Evolutionary conservation across 208 protist species (phyloP), one percentile per base, ranked within the genome.

Genomic region (Crithidia fasciculata): DNA sequence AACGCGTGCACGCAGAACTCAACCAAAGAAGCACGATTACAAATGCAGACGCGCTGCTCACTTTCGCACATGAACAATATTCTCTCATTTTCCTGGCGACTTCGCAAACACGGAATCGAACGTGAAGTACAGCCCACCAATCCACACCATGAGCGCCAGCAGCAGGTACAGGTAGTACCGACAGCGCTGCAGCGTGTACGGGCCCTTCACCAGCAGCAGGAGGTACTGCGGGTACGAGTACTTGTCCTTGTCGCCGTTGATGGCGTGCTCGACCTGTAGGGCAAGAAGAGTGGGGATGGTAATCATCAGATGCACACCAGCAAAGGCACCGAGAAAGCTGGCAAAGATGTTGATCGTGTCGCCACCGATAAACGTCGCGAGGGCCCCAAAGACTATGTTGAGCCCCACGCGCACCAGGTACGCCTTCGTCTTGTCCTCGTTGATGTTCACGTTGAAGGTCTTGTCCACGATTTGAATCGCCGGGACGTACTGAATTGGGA

Each of bases 381-480:
- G 62, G 0, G 82, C 47, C 18, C 84, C 85, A 50, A 93, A 88
- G 44, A 88, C 37, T 0, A 79, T 50, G 72, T 92, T 93, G 19
- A 93, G 78, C 8, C 54, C 73, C 2, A 85, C 52, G 10, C 86
- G 86, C 80, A 95, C 49, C 37, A 80, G 43, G 16, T 79, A 80
- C 39, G 76, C 80, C 52, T 84, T 84, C 37, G 19, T 57, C 55
- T 54, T 55, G 61, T 78, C 67, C 13, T 60, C 59, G 39, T 72
- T 53, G 28, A 86, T 66, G 50, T 64, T 80, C 8, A 91, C 82
- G 36, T 75, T 44, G 19, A 92, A 66, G 8, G 86, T 75, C 68
- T 82, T 88, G 64, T 93, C 90, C 10, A 93, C 75, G 28, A 95
- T 76, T 65, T 95, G 88, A 63, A 95, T 95, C 8, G 90, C 90